phyloP scores from a whole-genome alignment of 1,139 yeast genomes.

The Kodamaea derodonti region DNA sequence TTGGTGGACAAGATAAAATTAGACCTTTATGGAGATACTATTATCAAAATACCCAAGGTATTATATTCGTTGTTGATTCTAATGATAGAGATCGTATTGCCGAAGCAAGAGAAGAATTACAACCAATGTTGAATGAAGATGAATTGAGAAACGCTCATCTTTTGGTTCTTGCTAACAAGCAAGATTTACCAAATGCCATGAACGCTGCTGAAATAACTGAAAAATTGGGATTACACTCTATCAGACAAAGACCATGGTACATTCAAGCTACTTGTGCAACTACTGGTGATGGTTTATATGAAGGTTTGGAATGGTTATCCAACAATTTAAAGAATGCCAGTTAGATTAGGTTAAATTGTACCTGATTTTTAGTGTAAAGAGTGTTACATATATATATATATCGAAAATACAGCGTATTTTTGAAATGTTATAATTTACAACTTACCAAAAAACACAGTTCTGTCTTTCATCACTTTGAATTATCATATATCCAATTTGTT shows the following conservation, averaged over 20 bases:
- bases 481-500: too few species aligned
- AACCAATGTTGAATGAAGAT: slow-evolving; percentile 91
- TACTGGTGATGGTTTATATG: slow-evolving; percentile 87
- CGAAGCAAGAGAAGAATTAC: slow-evolving; percentile 91
- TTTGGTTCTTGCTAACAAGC: slow-evolving; percentile 88
- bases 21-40: slow-evolving; percentile 96
- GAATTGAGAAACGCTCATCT: slow-evolving; percentile 88
- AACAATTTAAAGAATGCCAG: slow-evolving; percentile 68
- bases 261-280: slow-evolving; percentile 88
- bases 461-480: too few species aligned
- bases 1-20: slow-evolving; percentile 95
- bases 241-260: slow-evolving; percentile 88
- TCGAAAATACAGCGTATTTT: too few species aligned
- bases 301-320: slow-evolving; percentile 89
- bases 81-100: slow-evolving; percentile 92
- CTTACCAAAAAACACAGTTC: too few species aligned
- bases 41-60: slow-evolving; percentile 92
- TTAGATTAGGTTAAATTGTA: too few species aligned
- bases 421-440: too few species aligned
- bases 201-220: slow-evolving; percentile 87
- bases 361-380: too few species aligned
- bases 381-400: too few species aligned
- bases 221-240: slow-evolving; percentile 75
- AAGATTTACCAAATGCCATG: slow-evolving; percentile 91
- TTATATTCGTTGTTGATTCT: slow-evolving; percentile 88